Evolutionary conservation across 1,284 basidiomycete species (phyloP).

Genomic region (Ceratobasidium sp.): DNA sequence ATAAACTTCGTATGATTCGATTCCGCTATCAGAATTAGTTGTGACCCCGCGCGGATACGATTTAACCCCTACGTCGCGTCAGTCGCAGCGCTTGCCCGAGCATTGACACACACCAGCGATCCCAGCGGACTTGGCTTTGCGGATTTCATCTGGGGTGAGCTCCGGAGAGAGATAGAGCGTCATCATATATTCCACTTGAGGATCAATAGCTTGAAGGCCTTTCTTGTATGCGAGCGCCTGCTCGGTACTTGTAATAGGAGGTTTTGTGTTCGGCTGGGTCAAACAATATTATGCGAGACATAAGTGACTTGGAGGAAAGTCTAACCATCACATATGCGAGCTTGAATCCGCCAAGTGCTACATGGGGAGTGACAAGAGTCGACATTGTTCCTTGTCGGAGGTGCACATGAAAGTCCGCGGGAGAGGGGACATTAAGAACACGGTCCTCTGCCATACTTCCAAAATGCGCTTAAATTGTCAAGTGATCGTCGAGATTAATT

Average conservation of each 20-base stretch:
- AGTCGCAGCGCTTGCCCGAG: slow-evolving; percentile 44
- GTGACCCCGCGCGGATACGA: slow-evolving; percentile 98
- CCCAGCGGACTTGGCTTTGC: slow-evolving; percentile 86
- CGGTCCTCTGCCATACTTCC: slow-evolving; percentile 51
- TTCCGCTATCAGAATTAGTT: slow-evolving; percentile 96
- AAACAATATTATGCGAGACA: slow-evolving; percentile 3
- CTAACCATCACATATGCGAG: slow-evolving; percentile 97
- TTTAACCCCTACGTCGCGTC: slow-evolving; percentile 78
- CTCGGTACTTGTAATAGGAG: slow-evolving; percentile 88
- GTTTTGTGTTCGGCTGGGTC: slow-evolving; percentile 90
- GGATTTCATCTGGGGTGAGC: slow-evolving; percentile 91
- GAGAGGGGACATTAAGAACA: slow-evolving; percentile 68
- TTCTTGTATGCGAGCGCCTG: slow-evolving; percentile 85
- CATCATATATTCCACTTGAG: slow-evolving; percentile 89
- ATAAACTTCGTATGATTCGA: slow-evolving; percentile 95
- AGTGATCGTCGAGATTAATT: too few species aligned
- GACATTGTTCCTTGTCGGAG: slow-evolving; percentile 89
- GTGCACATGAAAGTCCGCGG: slow-evolving; percentile 97
- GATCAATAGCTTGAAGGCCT: slow-evolving; percentile 79
- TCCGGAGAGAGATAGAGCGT: slow-evolving; percentile 94
- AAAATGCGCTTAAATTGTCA: neutral
- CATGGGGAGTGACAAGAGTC: slow-evolving; percentile 89
- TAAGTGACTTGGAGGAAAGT: slow-evolving; percentile 46
- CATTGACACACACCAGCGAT: slow-evolving; percentile 66
- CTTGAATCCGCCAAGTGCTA: slow-evolving; percentile 86